phyloP scores from a whole-genome alignment of 768 basidiomycete genomes.

The Heimioporus sp. region DNA sequence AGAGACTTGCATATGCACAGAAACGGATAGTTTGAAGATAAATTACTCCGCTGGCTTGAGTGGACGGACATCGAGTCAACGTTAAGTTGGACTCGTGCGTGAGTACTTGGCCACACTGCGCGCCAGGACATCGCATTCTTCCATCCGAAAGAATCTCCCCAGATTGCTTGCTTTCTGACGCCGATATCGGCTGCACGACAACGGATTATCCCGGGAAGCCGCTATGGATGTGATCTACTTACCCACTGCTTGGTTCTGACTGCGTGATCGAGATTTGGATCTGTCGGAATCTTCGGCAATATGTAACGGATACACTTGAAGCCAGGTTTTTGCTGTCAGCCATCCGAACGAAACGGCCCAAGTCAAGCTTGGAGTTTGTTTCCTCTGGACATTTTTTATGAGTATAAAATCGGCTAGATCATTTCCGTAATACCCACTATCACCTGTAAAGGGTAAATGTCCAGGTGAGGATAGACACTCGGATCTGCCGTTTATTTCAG shows the following conservation, averaged over 20 bases:
- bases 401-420: neutral
- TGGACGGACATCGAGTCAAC: neutral
- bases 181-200: slow-evolving; percentile 41
- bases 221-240: neutral
- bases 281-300: neutral
- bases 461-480: slow-evolving; percentile 38
- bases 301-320: slow-evolving; percentile 18
- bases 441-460: slow-evolving; percentile 35
- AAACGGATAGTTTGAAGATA: slow-evolving; percentile 21
- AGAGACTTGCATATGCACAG: slow-evolving; percentile 27
- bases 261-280: neutral
- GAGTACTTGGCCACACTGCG: slow-evolving; percentile 15
- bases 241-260: neutral
- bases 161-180: slow-evolving; percentile 46
- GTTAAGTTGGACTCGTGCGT: neutral
- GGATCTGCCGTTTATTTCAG: slow-evolving; percentile 36
- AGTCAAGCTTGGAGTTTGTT: neutral
- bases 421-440: slow-evolving; percentile 6
- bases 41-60: slow-evolving; percentile 3
- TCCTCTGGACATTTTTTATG: slow-evolving; percentile 8
- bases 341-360: slow-evolving; percentile 23
- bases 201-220: slow-evolving; percentile 51
- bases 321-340: slow-evolving; percentile 17
- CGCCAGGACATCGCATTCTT: slow-evolving; percentile 14
- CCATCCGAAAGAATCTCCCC: slow-evolving; percentile 25